Evolutionary conservation across 345 rosid species (phyloP).

Genomic region (Euphorbia lathyris): DNA sequence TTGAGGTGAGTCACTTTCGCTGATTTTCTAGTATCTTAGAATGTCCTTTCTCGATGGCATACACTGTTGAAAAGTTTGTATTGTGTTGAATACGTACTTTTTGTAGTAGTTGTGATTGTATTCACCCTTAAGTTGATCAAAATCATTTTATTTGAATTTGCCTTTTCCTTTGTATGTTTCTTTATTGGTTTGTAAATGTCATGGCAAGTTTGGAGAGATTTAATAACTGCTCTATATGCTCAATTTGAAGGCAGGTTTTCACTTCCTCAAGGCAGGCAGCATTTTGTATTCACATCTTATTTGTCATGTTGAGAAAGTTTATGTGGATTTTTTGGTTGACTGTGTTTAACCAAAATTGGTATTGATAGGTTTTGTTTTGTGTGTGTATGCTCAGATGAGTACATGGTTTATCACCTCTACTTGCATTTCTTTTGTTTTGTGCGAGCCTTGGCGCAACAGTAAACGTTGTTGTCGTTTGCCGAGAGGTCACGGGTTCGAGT

Average conservation of each 20-base stretch:
- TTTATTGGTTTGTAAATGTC: conserved; percentile 43
- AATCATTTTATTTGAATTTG: conserved; percentile 33
- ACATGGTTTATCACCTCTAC: conserved; percentile 1
- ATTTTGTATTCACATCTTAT: conserved; percentile 31
- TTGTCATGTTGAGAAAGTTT: conserved; percentile 19
- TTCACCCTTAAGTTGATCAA: conserved; percentile 24
- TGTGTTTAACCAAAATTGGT: conserved; percentile 1
- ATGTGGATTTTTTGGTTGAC: conserved; percentile 14
- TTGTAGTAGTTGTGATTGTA: conserved; percentile 27
- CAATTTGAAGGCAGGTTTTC: conserved; percentile 46
- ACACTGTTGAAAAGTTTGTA: conserved; percentile 7
- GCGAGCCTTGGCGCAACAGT: too few relatives aligned
- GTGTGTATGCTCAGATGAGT: conserved; percentile 11
- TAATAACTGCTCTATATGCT: conserved; percentile 43
- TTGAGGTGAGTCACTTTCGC: conserved; percentile 62
- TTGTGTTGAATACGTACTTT: conserved; percentile 16
- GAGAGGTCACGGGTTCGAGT: too few relatives aligned
- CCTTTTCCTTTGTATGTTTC: conserved; percentile 43
- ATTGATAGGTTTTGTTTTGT: conserved; percentile 2
- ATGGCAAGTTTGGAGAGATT: conserved; percentile 50
- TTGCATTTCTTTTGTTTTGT: neutral
- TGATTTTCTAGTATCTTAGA: conserved; percentile 11
- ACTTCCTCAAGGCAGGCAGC: conserved; percentile 43
- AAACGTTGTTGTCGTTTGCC: too few relatives aligned
- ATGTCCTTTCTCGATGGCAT: conserved; percentile 7